Conservation (phyloP, 2,329 filamentous ascomycete genomes). For the Aspergillus amoenus region DNA sequence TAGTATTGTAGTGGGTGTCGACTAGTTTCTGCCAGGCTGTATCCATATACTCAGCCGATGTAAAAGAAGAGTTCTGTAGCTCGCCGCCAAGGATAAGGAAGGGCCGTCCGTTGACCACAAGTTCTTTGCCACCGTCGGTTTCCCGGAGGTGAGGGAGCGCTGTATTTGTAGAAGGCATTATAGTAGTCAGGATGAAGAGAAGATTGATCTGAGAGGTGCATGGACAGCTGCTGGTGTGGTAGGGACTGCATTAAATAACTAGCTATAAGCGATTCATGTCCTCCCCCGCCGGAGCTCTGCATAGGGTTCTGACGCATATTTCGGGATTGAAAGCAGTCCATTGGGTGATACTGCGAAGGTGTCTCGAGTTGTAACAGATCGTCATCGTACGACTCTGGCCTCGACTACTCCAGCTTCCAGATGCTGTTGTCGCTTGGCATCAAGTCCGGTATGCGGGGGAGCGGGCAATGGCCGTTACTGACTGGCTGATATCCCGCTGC, state of each 20-base stretch:
- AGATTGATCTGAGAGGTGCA: background rate
- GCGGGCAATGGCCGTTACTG: background rate
- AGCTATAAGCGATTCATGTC: background rate
- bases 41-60: constrained; percentile 46
- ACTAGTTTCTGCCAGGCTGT: constrained; percentile 45
- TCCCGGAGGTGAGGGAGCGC: background rate
- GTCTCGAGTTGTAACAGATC: background rate
- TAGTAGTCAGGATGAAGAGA: background rate
- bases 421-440: background rate
- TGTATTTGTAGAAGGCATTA: background rate
- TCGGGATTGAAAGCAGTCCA: background rate
- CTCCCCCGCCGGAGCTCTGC: background rate
- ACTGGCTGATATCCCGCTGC: constrained; percentile 20
- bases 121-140: constrained; percentile 28
- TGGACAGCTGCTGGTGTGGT: background rate
- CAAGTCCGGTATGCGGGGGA: background rate
- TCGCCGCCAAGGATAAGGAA: constrained; percentile 48
- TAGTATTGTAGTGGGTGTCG: constrained; percentile 45
- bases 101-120: constrained; percentile 46
- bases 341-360: background rate
- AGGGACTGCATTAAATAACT: background rate
- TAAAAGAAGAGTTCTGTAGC: constrained; percentile 50
- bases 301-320: background rate
- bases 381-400: background rate
- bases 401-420: background rate